These are phyloP conservation scores for Ascocoryne sarcoides DNA, from an alignment of 2,329 filamentous ascomycete species.

Conservation along the genomic window DNA sequence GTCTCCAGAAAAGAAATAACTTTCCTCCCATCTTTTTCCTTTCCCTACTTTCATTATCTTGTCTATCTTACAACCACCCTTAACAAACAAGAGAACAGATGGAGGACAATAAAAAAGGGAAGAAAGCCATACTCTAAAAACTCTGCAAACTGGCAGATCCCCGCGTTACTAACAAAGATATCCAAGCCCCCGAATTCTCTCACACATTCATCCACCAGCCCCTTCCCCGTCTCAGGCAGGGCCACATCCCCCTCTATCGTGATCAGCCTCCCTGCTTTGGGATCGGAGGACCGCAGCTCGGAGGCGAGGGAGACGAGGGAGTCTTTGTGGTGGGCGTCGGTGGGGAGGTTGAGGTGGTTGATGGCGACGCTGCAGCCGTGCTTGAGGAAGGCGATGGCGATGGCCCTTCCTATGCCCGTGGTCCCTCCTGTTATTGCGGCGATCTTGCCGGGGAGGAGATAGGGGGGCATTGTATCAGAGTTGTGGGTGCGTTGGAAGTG, in stretches of 20 bases:
- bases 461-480: conserved; percentile 21
- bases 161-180: conserved; percentile 82
- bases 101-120: conserved; percentile 5
- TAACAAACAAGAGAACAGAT: no score
- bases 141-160: conserved; percentile 80
- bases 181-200: conserved; percentile 54
- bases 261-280: conserved; percentile 46
- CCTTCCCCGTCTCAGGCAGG: conserved; percentile 59
- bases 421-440: conserved; percentile 82
- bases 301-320: conserved; percentile 45
- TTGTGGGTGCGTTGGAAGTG: no score
- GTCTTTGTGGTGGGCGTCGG: conserved; percentile 42
- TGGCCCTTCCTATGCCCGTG: conserved; percentile 80
- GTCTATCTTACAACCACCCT: no score
- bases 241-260: conserved; percentile 71
- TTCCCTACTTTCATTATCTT: no score
- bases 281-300: conserved; percentile 34
- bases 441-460: conserved; percentile 62
- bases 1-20: background rate
- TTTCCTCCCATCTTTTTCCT: no score
- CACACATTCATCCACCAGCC: conserved; percentile 60
- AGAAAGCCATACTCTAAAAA: conserved; percentile 55
- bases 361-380: conserved; percentile 74
- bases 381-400: conserved; percentile 66
- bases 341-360: conserved; percentile 62